Percentiles rank a stretch among this genome's conserved stretches.
phyloP scores from a whole-genome alignment of 495 filamentous ascomycete genomes.

The Xylaria grammica region DNA sequence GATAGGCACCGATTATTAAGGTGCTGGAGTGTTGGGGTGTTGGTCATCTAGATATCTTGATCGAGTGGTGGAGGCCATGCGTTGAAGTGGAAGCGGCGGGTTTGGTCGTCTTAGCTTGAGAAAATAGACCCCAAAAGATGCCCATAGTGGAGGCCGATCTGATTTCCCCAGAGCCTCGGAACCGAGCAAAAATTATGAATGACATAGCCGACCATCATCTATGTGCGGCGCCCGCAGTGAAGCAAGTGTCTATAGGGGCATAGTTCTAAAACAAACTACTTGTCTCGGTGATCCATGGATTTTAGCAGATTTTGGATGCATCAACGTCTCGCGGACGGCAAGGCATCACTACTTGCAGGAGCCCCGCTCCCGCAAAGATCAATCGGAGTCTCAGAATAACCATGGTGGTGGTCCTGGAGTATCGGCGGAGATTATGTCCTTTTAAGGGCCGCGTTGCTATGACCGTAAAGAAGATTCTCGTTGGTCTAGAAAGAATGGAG shows the following conservation, averaged over 20 bases:
- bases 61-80: neutral
- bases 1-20: neutral
- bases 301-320: neutral
- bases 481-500: neutral
- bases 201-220: constrained; percentile 10
- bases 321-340: constrained; percentile 2
- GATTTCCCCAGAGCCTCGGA: constrained; percentile 19
- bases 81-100: neutral
- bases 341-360: constrained; percentile 9
- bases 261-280: neutral
- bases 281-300: constrained; percentile 5
- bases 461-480: neutral
- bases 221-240: no score
- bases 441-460: neutral
- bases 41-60: neutral
- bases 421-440: constrained; percentile 9
- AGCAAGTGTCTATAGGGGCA: no score
- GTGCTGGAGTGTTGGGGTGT: neutral
- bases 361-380: constrained; percentile 10
- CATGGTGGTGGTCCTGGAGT: constrained; percentile 1
- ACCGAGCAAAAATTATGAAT: constrained; percentile 7
- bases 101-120: neutral
- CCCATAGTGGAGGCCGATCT: neutral
- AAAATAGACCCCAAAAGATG: neutral
- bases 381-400: neutral